Evolutionary conservation across 352 stramenopile species (phyloP).

Genomic region (Hyaloperonospora arabidopsidis): DNA sequence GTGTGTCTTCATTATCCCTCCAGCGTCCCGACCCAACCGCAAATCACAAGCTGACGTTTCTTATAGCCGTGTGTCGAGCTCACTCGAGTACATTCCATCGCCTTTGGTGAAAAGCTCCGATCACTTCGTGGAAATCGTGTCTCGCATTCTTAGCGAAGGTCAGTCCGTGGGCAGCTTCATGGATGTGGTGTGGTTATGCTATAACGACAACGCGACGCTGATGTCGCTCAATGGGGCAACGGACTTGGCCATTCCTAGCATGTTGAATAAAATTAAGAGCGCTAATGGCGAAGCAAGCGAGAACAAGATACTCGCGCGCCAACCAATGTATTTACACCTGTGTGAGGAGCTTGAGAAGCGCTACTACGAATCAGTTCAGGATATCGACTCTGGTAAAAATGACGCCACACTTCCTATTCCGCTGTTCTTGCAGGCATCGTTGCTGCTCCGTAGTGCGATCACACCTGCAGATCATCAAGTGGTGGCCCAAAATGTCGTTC

Average conservation of each 20-base stretch:
- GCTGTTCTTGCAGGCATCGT: slow-evolving; percentile 49
- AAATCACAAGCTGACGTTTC: slow-evolving; percentile 81
- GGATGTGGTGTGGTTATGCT: slow-evolving; percentile 73
- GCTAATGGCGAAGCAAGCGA: slow-evolving; percentile 13
- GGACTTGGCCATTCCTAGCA: slow-evolving; percentile 42
- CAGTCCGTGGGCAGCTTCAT: slow-evolving; percentile 54
- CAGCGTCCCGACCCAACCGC: slow-evolving; percentile 67
- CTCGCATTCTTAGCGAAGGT: slow-evolving; percentile 44
- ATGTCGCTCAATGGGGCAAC: slow-evolving; percentile 44
- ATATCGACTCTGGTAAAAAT: background rate
- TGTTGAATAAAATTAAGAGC: slow-evolving; percentile 50
- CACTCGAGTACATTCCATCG: slow-evolving; percentile 63
- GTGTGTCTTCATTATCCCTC: slow-evolving; percentile 62
- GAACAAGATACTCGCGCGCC: slow-evolving; percentile 24
- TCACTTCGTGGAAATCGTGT: slow-evolving; percentile 44
- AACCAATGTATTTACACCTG: slow-evolving; percentile 54
- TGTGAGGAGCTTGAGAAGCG: slow-evolving; percentile 49
- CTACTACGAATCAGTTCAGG: slow-evolving; percentile 22
- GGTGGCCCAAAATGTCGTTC: slow-evolving; percentile 30
- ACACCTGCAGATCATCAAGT: slow-evolving; percentile 40
- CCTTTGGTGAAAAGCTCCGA: slow-evolving; percentile 37
- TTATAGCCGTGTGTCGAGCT: slow-evolving; percentile 67
- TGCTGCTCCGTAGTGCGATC: slow-evolving; percentile 51
- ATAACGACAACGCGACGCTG: slow-evolving; percentile 57
- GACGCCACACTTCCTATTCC: slow-evolving; percentile 15